phyloP scores from a whole-genome alignment of 306 rosid genomes.

The Boehmeria nivea region DNA sequence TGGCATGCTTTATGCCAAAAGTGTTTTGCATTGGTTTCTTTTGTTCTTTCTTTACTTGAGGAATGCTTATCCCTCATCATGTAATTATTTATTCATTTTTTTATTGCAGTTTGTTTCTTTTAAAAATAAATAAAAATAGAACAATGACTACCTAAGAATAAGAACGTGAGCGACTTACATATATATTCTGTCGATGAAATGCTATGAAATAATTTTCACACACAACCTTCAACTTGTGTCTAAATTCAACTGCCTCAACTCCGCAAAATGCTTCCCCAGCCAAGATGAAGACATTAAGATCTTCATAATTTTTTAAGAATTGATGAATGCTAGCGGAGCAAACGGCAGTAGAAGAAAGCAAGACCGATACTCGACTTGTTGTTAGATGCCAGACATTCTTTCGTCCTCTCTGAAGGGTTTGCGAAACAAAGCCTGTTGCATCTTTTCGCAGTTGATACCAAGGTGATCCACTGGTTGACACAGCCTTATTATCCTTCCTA shows the following conservation, averaged over 20 bases:
- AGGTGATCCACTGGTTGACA: constrained; percentile 80
- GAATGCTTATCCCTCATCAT: too few species aligned
- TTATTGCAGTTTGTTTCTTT: too few species aligned
- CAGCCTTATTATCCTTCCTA: constrained; percentile 41
- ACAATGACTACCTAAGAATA: too few species aligned
- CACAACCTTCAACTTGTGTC: constrained; percentile 88
- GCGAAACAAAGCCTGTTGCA: constrained; percentile 77
- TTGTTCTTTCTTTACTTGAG: too few species aligned
- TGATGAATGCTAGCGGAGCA: constrained; percentile 91
- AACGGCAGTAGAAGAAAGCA: constrained; percentile 82
- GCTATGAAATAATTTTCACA: constrained; percentile 90
- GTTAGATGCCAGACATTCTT: constrained; percentile 97
- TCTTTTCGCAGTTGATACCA: constrained; percentile 93
- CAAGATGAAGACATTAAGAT: constrained; percentile 76
- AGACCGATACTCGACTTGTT: constrained; percentile 83
- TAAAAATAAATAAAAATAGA: too few species aligned
- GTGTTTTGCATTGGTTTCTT: too few species aligned
- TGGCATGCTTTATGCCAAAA: too few species aligned
- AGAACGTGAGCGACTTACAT: constrained; percentile 48
- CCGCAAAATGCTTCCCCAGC: constrained; percentile 99
- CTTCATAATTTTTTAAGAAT: constrained; percentile 94
- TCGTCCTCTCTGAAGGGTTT: constrained; percentile 86
- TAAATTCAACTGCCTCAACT: constrained; percentile 87
- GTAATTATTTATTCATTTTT: too few species aligned
- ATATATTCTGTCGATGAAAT: constrained; percentile 86